Base-by-base conservation (phyloP, 2,329 filamentous ascomycete species). In the Trichophyton simii region DNA sequence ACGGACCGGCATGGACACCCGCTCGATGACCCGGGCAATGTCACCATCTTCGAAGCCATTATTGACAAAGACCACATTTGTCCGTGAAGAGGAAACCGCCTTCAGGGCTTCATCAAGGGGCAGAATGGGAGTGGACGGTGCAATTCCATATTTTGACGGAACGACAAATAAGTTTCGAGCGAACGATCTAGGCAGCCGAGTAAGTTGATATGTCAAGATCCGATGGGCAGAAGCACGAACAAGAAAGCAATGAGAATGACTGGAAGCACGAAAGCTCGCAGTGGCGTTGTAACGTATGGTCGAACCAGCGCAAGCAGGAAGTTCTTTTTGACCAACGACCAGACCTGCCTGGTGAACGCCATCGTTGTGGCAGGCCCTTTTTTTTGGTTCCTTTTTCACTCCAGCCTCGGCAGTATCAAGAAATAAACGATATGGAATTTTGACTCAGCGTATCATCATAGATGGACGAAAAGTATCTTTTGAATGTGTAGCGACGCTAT, bases 131-230 rank as follows among this genome's bases (percentile, higher is more conserved):
- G 75, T 77, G 0, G 83, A 72, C 0, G 78, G 71, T 52, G 86
- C 87, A 65, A 96, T 84, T 52, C 91, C 91, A 68, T 82, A 95
- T 2, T 80, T 76, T 0, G 87, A 87, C 1, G 88, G 87, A 0
- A 89, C 87, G 2, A 91, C 82, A 68, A 95, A 92, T 65, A 96
- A 83, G 71, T 91, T 91, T 67, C 88, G 86, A 15, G 89, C 87
- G 72, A 87, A 92, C 60, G 77, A 77, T 55, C 81, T 81, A 66
- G 75, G 75, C 18, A 41, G 20, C 38, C 15, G 11, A 18, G 42
- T 48, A 46, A 54, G 50, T 25, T 15, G 28, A 25, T 25, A 59
- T 28, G 13, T 48, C 18, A 8, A 20, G 38, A 15, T n/a, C 46
- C 11, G 28, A 7, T 28, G 18, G 9, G 4, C 13, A 25, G 28